These are phyloP conservation scores for Sporothrix pallida DNA, from an alignment of 2,329 filamentous ascomycete genomes.

Conservation along the genomic window DNA sequence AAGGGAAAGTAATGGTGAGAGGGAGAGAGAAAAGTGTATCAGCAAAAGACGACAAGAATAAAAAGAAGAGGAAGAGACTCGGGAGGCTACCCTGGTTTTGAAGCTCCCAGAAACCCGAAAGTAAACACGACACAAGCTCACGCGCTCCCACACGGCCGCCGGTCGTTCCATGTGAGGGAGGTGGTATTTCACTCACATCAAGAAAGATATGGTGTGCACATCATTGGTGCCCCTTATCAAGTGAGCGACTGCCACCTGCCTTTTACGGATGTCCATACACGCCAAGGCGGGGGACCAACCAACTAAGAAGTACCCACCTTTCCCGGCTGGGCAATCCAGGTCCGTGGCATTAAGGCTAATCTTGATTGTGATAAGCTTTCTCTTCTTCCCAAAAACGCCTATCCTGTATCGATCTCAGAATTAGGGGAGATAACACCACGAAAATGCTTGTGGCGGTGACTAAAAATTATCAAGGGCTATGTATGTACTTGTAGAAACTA, in stretches of 20 bases:
- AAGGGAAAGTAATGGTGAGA: background rate
- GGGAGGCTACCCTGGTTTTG: background rate
- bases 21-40: background rate
- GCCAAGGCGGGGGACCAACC: background rate
- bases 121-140: background rate
- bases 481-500: background rate
- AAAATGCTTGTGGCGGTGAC: no score
- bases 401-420: background rate
- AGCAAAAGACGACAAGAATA: background rate
- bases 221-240: background rate
- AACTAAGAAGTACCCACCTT: background rate
- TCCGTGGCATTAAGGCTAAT: background rate
- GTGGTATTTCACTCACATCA: background rate
- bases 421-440: no score
- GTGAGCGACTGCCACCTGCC: background rate
- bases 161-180: background rate
- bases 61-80: background rate
- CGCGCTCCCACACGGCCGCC: no score
- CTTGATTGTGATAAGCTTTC: background rate
- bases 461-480: no score
- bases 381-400: background rate
- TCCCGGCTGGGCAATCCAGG: background rate
- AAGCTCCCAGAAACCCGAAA: background rate
- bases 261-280: background rate
- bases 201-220: background rate